These are phyloP conservation scores for Penicillium capsulatum DNA, from an alignment of 2,329 filamentous ascomycete species.

Conservation along the genomic window DNA sequence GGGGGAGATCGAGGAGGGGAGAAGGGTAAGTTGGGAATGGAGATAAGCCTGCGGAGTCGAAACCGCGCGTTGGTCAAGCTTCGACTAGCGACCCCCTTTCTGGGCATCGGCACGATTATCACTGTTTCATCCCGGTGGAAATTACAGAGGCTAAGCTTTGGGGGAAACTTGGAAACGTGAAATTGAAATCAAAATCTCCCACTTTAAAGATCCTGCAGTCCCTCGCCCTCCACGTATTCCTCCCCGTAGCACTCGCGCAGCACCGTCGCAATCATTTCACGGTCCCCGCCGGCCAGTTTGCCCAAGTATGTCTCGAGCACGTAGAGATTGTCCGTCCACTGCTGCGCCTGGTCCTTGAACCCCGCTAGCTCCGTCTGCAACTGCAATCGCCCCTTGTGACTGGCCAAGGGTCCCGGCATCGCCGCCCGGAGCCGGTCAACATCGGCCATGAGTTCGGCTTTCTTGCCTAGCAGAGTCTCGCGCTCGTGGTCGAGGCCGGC, in stretches of 20 bases:
- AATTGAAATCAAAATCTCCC: too few species aligned
- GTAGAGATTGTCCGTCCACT: constrained; percentile 46
- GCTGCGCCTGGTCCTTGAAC: constrained; percentile 31
- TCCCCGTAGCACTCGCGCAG: constrained; percentile 49
- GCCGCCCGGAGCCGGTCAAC: constrained; percentile 33
- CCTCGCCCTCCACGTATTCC: constrained; percentile 53
- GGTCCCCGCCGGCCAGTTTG: constrained; percentile 41
- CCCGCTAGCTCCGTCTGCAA: constrained; percentile 32
- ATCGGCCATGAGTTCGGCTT: constrained; percentile 27
- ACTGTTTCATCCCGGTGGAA: constrained; percentile 4
- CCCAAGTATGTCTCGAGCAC: constrained; percentile 40
- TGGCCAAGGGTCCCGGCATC: constrained; percentile 31
- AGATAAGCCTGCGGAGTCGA: constrained; percentile 22
- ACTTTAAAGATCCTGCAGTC: constrained; percentile 42
- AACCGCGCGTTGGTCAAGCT: constrained; percentile 20
- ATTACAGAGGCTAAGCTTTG: constrained; percentile 11
- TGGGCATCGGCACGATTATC: constrained; percentile 18
- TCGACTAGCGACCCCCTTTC: constrained; percentile 22
- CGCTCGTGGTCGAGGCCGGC: constrained; percentile 17
- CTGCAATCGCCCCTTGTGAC: constrained; percentile 32
- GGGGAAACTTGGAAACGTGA: not conserved
- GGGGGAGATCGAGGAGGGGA: constrained; percentile 19
- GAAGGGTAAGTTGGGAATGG: constrained; percentile 32
- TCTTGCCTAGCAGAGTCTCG: constrained; percentile 18
- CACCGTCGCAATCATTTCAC: constrained; percentile 42